Evolutionary conservation across 495 filamentous ascomycete genomes (phyloP).

Genomic region (Aspergillus mulundensis): DNA sequence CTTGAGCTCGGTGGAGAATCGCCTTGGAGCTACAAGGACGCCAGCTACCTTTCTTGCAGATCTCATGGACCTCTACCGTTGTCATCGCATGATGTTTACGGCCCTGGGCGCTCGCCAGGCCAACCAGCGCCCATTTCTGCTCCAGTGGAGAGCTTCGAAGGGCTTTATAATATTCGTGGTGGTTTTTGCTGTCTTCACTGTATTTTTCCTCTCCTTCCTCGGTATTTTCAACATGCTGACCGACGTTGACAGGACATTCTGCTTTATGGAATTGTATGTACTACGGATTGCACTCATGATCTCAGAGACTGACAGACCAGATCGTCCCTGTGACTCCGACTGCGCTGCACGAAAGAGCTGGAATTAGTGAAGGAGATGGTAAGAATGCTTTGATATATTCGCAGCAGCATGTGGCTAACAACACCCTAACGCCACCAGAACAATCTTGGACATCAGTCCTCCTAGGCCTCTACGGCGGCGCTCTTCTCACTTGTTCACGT

Average conservation of each 20-base stretch:
- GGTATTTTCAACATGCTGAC: neutral
- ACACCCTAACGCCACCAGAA: constrained; percentile 27
- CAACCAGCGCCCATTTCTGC: constrained; percentile 8
- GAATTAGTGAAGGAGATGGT: constrained; percentile 53
- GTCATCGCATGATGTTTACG: neutral
- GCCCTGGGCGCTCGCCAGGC: neutral
- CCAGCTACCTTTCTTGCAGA: no score
- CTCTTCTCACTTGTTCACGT: constrained; percentile 60
- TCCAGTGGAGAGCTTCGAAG: constrained; percentile 36
- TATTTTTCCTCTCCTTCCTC: constrained; percentile 11
- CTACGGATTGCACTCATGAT: neutral
- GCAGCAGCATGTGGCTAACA: no score
- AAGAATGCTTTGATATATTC: no score
- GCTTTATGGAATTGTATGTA: constrained; percentile 63
- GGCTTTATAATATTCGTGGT: constrained; percentile 49
- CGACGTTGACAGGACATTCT: constrained; percentile 60
- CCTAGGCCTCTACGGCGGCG: constrained; percentile 72
- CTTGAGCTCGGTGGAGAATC: no score
- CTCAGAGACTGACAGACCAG: constrained; percentile 23
- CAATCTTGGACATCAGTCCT: constrained; percentile 77
- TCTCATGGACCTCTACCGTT: no score
- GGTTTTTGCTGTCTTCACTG: constrained; percentile 52
- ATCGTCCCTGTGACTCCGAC: constrained; percentile 86
- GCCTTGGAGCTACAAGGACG: no score
- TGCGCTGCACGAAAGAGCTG: constrained; percentile 57